Evolutionary conservation across 2,329 filamentous ascomycete species (phyloP).

Genomic region (Venturia asperata): DNA sequence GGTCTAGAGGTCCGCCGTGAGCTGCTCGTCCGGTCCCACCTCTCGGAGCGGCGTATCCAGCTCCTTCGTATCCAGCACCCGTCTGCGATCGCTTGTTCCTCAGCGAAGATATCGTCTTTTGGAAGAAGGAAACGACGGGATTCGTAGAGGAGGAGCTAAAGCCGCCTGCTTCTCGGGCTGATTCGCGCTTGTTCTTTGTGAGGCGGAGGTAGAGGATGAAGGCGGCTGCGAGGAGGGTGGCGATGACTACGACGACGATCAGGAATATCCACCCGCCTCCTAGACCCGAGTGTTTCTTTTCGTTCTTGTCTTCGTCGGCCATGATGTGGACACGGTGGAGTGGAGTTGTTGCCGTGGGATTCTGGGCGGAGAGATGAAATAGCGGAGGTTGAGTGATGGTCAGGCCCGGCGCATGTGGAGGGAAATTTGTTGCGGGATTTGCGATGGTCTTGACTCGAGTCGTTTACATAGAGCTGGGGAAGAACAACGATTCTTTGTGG

Average conservation of each 20-base stretch:
- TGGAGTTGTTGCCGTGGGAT: conserved; percentile 16
- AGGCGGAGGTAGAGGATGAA: conserved; percentile 63
- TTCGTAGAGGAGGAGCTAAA: conserved; percentile 39
- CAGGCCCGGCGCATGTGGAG: conserved; percentile 5
- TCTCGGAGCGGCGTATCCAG: conserved; percentile 41
- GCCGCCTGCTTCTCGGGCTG: conserved; percentile 40
- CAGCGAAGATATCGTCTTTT: conserved; percentile 56
- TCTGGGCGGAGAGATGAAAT: conserved; percentile 34
- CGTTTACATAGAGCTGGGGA: background rate
- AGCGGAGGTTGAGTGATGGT: conserved; percentile 2
- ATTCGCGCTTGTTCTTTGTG: conserved; percentile 38
- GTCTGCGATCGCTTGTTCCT: conserved; percentile 59
- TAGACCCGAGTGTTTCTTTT: conserved; percentile 36
- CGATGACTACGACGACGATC: conserved; percentile 61
- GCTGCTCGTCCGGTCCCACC: conserved; percentile 31
- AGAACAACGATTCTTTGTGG: background rate
- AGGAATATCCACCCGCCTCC: conserved; percentile 56
- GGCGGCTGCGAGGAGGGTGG: conserved; percentile 50
- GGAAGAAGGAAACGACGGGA: conserved; percentile 67
- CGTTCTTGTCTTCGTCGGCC: conserved; percentile 14
- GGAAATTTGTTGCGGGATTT: background rate
- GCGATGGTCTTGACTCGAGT: background rate
- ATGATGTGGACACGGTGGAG: conserved; percentile 1
- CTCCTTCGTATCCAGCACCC: conserved; percentile 60
- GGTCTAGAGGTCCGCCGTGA: conserved; percentile 62